Percentiles rank a stretch among this genome's conserved stretches.
Conservation (phyloP, 225 moss, liverwort and hornwort species). For the Takakia lepidozioides region DNA sequence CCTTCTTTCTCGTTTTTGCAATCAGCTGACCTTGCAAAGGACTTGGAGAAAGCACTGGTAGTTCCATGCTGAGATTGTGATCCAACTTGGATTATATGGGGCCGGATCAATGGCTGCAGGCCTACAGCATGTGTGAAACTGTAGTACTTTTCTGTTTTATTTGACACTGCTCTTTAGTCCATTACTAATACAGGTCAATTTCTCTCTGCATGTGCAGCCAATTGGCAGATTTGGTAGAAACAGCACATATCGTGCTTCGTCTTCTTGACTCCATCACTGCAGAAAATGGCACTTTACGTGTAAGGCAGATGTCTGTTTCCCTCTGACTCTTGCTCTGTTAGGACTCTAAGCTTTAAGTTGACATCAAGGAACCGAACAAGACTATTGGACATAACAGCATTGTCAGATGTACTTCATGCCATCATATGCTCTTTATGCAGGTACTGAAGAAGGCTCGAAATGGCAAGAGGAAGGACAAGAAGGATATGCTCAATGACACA, state of each 20-base stretch:
- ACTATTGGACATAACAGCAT: background rate
- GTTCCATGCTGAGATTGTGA: too few species aligned
- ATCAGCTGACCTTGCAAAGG: too few species aligned
- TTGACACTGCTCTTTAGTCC: too few species aligned
- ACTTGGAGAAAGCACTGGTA: too few species aligned
- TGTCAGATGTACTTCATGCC: background rate
- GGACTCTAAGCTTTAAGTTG: background rate
- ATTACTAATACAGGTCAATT: background rate
- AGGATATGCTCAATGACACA: slow-evolving; percentile 4
- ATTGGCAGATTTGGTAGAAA: slow-evolving; percentile 77
- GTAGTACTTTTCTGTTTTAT: too few species aligned
- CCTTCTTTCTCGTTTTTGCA: background rate
- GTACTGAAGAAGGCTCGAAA: slow-evolving; percentile 65
- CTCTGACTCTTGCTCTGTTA: background rate
- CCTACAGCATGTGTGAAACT: too few species aligned
- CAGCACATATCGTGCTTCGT: slow-evolving; percentile 73
- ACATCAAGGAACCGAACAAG: too few species aligned
- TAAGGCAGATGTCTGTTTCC: slow-evolving; percentile 16
- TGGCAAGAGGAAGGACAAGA: slow-evolving; percentile 32
- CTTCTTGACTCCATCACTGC: slow-evolving; percentile 67
- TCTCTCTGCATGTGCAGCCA: slow-evolving; percentile 39
- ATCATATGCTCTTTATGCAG: slow-evolving; percentile 15
- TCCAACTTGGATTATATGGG: too few species aligned
- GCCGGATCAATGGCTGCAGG: too few species aligned
- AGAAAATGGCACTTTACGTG: slow-evolving; percentile 65